Evolutionary conservation across 2,329 filamentous ascomycete species (phyloP).

Genomic region (Rutstroemia sydowiana): DNA sequence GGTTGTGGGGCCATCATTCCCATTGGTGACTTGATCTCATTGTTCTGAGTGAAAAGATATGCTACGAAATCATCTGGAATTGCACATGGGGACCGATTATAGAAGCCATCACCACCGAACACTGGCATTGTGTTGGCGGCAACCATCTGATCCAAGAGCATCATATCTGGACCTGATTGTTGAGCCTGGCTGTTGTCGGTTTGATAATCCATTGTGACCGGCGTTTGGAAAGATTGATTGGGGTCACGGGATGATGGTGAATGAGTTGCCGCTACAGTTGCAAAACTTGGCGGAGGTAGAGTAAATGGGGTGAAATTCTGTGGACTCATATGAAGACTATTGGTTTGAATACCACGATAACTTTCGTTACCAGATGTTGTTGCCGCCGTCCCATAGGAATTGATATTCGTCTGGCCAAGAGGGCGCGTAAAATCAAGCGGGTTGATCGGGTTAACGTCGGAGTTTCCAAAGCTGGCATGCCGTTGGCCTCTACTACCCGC

Average conservation of each 20-base stretch:
- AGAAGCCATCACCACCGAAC: conserved; percentile 68
- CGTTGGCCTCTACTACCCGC: conserved; percentile 19
- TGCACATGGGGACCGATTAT: conserved; percentile 78
- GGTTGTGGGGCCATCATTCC: conserved; percentile 42
- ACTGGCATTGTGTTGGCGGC: conserved; percentile 69
- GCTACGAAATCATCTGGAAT: conserved; percentile 84
- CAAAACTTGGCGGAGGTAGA: conserved; percentile 54
- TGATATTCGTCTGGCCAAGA: conserved; percentile 40
- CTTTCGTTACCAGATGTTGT: conserved; percentile 44
- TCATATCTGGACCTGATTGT: conserved; percentile 41
- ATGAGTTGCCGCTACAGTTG: conserved; percentile 32
- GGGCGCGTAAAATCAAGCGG: conserved; percentile 37
- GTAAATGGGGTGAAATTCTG: conserved; percentile 57
- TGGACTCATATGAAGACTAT: conserved; percentile 45
- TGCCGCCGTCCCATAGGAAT: conserved; percentile 45
- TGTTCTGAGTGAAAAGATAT: conserved; percentile 65
- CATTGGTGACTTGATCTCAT: conserved; percentile 45
- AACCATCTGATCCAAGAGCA: conserved; percentile 55
- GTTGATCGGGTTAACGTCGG: conserved; percentile 26
- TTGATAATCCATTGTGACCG: conserved; percentile 26
- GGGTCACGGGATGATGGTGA: conserved; percentile 27
- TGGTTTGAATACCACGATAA: conserved; percentile 34
- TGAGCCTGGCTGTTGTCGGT: conserved; percentile 30
- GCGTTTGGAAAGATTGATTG: conserved; percentile 26
- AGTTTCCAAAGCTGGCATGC: conserved; percentile 28